Base-by-base conservation (phyloP, 164 flowering plant genomes). In the Magnolia sinica region DNA sequence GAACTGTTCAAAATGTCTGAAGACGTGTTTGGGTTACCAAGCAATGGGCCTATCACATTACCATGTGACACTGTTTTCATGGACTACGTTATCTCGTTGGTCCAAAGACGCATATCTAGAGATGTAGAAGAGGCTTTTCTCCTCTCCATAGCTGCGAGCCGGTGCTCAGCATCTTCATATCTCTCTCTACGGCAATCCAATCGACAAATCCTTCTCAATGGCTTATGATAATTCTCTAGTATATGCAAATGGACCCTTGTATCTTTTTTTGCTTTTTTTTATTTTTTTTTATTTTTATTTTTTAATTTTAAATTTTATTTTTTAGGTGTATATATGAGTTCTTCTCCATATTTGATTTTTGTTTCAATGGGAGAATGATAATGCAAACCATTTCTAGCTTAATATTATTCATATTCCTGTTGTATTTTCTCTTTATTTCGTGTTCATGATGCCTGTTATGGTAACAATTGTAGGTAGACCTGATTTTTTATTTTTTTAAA, bases 1-100 rank as follows among this genome's bases (percentile, higher is more conserved):
- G 78, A 79, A 71, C 78, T 79, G 14, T 31, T 82, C 16, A 70
- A 45, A 55, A 76, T 82, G 82, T 76, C 84, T 50, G 84, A 71
- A 66, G 81, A 82, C n/a, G 79, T 79, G 29, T 82, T 82, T 63
- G 84, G 84, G 27, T 10, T 82, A 13, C 70, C 84, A 51, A 50
- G 73, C 11, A 29, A 78, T 23, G 81, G 77, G 31, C 79, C 79
- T 8, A 75, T 81, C 27, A 77, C 71, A 51, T 50, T 82, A 70
- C 81, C 81, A 22, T 76, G 80, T 29, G 78, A 79, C 37, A 64
- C 78, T 2, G 45, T 76, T 10, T 67, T 82, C 73, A 76, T 74
- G 68, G 78, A 82, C 20, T 79, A 76, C 50, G 27, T 74, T 13
- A 13, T 82, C 29, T 76, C 73, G 1, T 19, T 76, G 29, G 24